Conservation (phyloP, 257 asterid species). For the Coffea eugenioides region DNA sequence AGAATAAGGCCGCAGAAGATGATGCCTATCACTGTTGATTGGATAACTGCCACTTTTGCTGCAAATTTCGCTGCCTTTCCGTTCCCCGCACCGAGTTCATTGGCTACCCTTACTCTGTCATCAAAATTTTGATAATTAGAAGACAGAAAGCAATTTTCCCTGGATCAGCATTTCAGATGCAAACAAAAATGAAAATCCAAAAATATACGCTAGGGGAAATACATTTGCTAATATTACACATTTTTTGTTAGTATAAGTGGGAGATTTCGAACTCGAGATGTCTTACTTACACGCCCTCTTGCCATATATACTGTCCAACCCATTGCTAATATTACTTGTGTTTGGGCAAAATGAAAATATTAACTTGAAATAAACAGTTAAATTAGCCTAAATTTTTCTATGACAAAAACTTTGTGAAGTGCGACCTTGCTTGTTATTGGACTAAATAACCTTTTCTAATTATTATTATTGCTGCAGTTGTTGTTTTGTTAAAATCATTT, state of each 20-base stretch:
- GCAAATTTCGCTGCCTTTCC: slow-evolving; percentile 15
- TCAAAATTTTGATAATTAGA: not conserved
- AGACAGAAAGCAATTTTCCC: not conserved
- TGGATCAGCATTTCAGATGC: not conserved
- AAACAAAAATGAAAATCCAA: no score
- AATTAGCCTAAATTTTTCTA: not conserved
- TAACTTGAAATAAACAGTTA: not conserved
- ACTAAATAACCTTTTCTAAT: no score
- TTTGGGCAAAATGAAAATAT: not conserved
- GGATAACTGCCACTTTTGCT: slow-evolving; percentile 8
- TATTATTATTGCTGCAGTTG: no score
- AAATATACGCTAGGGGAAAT: no score
- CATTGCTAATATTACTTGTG: not conserved
- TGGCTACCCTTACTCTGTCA: slow-evolving; percentile 6
- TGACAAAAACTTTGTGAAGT: no score
- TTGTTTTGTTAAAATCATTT: no score
- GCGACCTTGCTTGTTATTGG: not conserved
- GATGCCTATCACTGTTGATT: slow-evolving; percentile 5
- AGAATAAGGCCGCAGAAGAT: not conserved
- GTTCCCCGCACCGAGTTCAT: slow-evolving; percentile 17
- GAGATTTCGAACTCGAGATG: no score
- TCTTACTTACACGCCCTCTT: no score
- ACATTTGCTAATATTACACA: no score
- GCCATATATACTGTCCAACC: no score
- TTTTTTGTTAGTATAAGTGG: no score